Percentiles rank a stretch among this genome's conserved stretches.
Evolutionary conservation across 2,329 filamentous ascomycete genomes (phyloP).

Genomic region (Incumbomyces lentus): DNA sequence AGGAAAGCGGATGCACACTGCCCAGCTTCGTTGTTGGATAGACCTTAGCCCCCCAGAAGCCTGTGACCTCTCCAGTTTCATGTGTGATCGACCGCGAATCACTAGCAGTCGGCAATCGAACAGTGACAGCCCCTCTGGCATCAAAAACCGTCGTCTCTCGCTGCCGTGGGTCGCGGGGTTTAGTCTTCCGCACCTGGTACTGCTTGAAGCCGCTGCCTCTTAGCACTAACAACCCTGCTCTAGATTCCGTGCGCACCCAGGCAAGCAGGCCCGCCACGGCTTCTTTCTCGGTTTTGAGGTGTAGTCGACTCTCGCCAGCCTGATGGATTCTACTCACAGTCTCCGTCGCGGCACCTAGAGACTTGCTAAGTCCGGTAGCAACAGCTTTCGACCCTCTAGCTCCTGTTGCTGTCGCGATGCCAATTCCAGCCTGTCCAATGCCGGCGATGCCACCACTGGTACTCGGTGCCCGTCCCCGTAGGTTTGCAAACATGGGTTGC

Average conservation of each 20-base stretch:
- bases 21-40: conserved; percentile 27
- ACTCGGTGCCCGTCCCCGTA: conserved; percentile 44
- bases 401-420: conserved; percentile 36
- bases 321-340: conserved; percentile 39
- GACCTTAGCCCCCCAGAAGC: conserved; percentile 37
- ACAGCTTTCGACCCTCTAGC: conserved; percentile 38
- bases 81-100: conserved; percentile 6
- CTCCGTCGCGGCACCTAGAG: conserved; percentile 38
- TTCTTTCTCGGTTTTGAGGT: conserved; percentile 30
- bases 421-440: conserved; percentile 31
- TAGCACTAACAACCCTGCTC: conserved; percentile 33
- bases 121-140: conserved; percentile 15
- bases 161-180: conserved; percentile 16
- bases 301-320: conserved; percentile 39
- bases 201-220: conserved; percentile 32
- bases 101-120: conserved; percentile 11
- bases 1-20: conserved; percentile 48
- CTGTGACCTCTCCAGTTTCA: conserved; percentile 15
- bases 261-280: conserved; percentile 34
- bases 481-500: conserved; percentile 56
- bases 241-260: conserved; percentile 34
- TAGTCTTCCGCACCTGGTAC: conserved; percentile 21
- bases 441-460: conserved; percentile 34
- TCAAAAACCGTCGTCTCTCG: conserved; percentile 25
- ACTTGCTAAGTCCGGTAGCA: conserved; percentile 41